Evolutionary conservation across 768 basidiomycete genomes (phyloP).

Genomic region (Sarcomyxa edulis): DNA sequence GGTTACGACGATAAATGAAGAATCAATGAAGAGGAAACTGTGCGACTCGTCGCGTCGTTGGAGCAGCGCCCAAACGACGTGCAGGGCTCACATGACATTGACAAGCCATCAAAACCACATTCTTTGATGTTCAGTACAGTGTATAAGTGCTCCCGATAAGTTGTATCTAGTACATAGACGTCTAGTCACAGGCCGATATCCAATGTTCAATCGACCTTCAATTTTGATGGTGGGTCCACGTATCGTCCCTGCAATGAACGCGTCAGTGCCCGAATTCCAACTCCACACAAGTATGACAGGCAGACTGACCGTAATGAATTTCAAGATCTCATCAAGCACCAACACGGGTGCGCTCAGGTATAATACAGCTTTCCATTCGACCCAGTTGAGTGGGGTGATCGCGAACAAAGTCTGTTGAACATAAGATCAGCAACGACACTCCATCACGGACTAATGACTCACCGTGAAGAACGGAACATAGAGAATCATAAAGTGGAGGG

Average conservation of each 20-base stretch:
- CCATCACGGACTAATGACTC: slow-evolving; percentile 22
- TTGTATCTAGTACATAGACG: no score
- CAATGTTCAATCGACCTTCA: slow-evolving; percentile 28
- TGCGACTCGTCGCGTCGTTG: no score
- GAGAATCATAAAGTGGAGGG: slow-evolving; percentile 87
- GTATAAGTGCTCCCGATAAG: no score
- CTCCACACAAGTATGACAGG: background rate
- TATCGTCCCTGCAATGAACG: slow-evolving; percentile 41
- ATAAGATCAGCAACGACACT: slow-evolving; percentile 2
- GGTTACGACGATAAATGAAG: no score
- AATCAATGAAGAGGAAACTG: no score
- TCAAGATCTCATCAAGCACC: slow-evolving; percentile 85
- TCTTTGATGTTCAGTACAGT: no score
- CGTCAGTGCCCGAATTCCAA: background rate
- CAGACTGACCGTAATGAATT: slow-evolving; percentile 73
- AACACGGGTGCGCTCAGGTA: slow-evolving; percentile 85
- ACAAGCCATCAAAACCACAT: no score
- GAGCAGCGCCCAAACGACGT: no score
- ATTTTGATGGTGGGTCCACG: slow-evolving; percentile 40
- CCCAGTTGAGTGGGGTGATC: slow-evolving; percentile 91
- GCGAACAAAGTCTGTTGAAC: slow-evolving; percentile 68
- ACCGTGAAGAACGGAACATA: slow-evolving; percentile 97
- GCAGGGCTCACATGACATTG: no score
- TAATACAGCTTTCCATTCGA: slow-evolving; percentile 92
- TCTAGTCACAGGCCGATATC: no score